These are phyloP conservation scores for Monilinia polystroma DNA, from an alignment of 2,329 filamentous ascomycete species.

Conservation along the genomic window DNA sequence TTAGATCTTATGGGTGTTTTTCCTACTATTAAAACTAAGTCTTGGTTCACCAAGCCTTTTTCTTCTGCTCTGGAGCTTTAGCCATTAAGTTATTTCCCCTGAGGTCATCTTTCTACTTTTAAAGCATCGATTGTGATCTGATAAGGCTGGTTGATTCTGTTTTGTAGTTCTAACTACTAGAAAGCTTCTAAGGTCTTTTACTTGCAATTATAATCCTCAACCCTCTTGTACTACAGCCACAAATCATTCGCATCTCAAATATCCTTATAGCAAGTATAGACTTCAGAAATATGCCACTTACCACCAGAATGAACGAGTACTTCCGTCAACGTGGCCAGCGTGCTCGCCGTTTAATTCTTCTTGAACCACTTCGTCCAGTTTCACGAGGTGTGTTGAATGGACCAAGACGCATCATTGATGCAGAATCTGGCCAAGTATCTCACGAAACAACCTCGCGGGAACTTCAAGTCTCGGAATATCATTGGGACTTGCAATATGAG, in stretches of 20 bases:
- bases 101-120: no score
- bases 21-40: no score
- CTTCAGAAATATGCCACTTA: neutral
- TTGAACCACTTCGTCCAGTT: neutral
- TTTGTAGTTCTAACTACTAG: no score
- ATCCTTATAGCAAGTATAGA: neutral
- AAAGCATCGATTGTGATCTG: no score
- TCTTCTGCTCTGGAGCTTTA: neutral
- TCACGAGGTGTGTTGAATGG: neutral
- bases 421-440: constrained; percentile 1
- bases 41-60: no score
- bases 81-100: neutral
- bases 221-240: no score
- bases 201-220: neutral
- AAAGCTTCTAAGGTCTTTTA: neutral
- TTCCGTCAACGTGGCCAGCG: neutral
- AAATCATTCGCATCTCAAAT: neutral
- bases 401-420: neutral
- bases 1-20: no score
- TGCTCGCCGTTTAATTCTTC: neutral
- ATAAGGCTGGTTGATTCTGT: no score
- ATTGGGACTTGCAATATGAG: constrained; percentile 5
- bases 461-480: neutral
- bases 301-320: constrained; percentile 4
- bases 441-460: constrained; percentile 6